A percentile compares a stretch with the other conserved stretches of the same genome.
These are phyloP conservation scores for Closterium sp. DNA, from an alignment of 139 green algal species.

Conservation along the genomic window DNA sequence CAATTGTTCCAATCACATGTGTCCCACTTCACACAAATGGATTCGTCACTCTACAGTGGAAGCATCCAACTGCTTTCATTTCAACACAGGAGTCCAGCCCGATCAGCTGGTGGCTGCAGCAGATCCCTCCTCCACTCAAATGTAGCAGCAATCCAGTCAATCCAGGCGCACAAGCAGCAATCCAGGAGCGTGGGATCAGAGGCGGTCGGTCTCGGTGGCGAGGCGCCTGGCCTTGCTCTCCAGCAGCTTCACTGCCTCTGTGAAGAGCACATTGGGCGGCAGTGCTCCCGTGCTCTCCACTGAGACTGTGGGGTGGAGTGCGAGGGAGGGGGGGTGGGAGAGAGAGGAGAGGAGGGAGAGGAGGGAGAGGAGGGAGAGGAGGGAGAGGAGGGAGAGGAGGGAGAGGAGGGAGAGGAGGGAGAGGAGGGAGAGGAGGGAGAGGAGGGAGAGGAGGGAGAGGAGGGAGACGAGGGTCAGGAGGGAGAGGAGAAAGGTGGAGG, in stretches of 20 bases:
- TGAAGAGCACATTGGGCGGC: conserved; percentile 51
- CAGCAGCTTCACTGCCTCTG: conserved; percentile 54
- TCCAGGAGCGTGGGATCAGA: background rate
- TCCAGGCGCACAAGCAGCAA: no score
- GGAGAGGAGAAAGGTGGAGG: background rate
- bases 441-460: background rate
- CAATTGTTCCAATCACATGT: no score
- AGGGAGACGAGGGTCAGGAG: no score
- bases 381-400: background rate
- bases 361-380: background rate
- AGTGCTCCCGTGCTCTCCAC: conserved; percentile 86
- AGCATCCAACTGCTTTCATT: no score
- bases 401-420: background rate
- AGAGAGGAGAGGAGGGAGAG: background rate
- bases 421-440: background rate
- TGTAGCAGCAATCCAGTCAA: no score
- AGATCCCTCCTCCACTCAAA: no score
- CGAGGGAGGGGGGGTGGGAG: background rate
- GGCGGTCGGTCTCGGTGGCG: background rate
- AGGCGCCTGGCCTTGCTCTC: conserved; percentile 25
- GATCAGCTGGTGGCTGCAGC: no score
- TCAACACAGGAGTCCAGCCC: no score
- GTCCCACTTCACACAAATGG: no score
- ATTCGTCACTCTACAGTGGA: no score
- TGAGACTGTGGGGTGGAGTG: conserved; percentile 60